Evolutionary conservation across 306 rosid species (phyloP), one percentile per base, ranked within the genome.

Genomic region (Lathyrus tuberosus): DNA sequence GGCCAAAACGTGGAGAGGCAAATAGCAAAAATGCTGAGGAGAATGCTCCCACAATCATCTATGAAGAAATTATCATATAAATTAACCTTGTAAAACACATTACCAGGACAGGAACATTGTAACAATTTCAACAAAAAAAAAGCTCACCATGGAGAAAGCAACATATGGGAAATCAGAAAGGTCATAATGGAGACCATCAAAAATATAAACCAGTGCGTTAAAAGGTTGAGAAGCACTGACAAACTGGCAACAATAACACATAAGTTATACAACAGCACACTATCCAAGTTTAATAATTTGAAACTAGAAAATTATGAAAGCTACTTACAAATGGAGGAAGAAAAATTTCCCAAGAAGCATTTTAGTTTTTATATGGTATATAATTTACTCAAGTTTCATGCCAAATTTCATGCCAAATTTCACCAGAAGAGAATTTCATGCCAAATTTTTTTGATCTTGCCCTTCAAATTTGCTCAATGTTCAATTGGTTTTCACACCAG

Each of bases 201-300:
- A 90, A 74, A 88, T 79, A 79, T 86, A 92, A 51, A 96, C 96
- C 51, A 92, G 77, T 65, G 97, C 83, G 73, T n/a, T 82, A 76
- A 94, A 80, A 67, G 99, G 99, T 79, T 94, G 99, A 78, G 95
- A 88, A 69, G 91, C 97, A 80, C 97, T 85, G 17, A 90, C 91
- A 76, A 85, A 88, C 97, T n/a, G n/a, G n/a, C n/a, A n/a, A n/a
- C n/a, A n/a, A n/a, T n/a, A n/a, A n/a, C n/a, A n/a, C n/a, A n/a
- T n/a, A n/a, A n/a, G n/a, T n/a, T n/a, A n/a, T n/a, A n/a, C n/a
- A n/a, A n/a, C n/a, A n/a, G n/a, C n/a, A n/a, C n/a, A n/a, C n/a
- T n/a, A n/a, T n/a, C n/a, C n/a, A n/a, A n/a, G n/a, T n/a, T n/a
- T n/a, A n/a, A n/a, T n/a, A n/a, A n/a, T n/a, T n/a, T n/a, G n/a